Conservation (phyloP, 768 basidiomycete genomes). For the Collybiopsis confluens region DNA sequence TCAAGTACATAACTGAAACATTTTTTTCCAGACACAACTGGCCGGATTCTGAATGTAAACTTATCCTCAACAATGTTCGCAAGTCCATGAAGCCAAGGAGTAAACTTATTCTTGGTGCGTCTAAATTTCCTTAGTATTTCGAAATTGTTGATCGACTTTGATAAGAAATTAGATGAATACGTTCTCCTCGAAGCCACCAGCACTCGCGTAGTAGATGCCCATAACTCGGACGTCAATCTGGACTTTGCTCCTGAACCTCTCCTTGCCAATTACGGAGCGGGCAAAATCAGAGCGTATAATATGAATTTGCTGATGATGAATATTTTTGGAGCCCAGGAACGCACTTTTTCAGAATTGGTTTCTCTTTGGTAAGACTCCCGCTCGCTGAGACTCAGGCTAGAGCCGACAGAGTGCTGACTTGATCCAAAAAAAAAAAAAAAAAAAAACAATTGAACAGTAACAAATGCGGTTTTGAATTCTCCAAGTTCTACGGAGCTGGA, state of each 20-base stretch:
- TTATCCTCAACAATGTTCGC: slow-evolving; percentile 31
- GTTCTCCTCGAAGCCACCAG: slow-evolving; percentile 26
- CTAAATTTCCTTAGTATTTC: neutral
- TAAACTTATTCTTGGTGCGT: slow-evolving; percentile 34
- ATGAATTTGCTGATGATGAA: slow-evolving; percentile 45
- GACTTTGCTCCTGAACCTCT: slow-evolving; percentile 34
- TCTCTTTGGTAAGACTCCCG: slow-evolving; percentile 22
- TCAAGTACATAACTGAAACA: too few species aligned
- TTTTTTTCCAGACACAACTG: slow-evolving; percentile 37
- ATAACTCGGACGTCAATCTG: neutral
- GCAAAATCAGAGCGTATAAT: slow-evolving; percentile 33
- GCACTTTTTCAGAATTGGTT: slow-evolving; percentile 36
- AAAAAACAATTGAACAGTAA: too few species aligned
- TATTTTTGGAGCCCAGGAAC: slow-evolving; percentile 37
- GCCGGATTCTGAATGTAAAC: slow-evolving; percentile 29
- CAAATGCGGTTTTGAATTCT: too few species aligned
- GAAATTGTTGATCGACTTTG: too few species aligned
- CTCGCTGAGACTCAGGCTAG: too few species aligned
- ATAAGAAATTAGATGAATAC: slow-evolving; percentile 31
- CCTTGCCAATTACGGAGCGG: slow-evolving; percentile 44
- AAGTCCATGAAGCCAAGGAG: slow-evolving; percentile 30
- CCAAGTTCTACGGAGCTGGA: too few species aligned
- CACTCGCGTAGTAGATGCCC: neutral
- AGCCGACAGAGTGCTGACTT: too few species aligned
- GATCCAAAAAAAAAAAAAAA: too few species aligned